A percentile compares a stretch with the other conserved stretches of the same genome.
phyloP scores from a whole-genome alignment of 2,329 filamentous ascomycete genomes.

The Atkinsonella texensis region DNA sequence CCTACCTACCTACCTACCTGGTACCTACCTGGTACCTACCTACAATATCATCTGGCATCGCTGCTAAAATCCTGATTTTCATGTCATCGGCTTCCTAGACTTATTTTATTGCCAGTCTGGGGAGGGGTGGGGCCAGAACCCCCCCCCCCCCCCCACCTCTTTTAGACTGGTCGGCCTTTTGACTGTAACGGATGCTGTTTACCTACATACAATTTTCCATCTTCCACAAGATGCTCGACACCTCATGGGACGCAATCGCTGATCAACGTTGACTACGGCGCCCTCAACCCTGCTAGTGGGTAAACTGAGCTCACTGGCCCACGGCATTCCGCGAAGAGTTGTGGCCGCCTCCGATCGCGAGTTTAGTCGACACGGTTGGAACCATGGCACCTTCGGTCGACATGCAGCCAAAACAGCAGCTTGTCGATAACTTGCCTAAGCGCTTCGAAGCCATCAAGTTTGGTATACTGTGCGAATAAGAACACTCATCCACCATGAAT shows the following conservation, averaged over 20 bases:
- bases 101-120: too few species aligned
- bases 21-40: too few species aligned
- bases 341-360: neutral
- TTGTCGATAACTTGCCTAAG: slow-evolving; percentile 75
- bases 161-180: too few species aligned
- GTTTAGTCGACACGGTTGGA: neutral
- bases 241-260: neutral
- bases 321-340: neutral
- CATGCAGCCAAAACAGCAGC: slow-evolving; percentile 21
- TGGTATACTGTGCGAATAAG: slow-evolving; percentile 56
- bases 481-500: neutral
- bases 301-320: neutral
- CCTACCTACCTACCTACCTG: too few species aligned
- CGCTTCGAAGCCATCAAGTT: slow-evolving; percentile 87
- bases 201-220: neutral
- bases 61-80: too few species aligned
- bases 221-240: neutral
- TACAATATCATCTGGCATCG: too few species aligned
- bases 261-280: neutral
- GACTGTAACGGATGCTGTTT: neutral
- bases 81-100: too few species aligned
- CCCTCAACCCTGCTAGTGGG: neutral
- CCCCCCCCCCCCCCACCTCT: too few species aligned
- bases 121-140: too few species aligned
- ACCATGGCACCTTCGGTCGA: neutral